Evolutionary conservation across 768 basidiomycete species (phyloP).

Genomic region (Suillus bovinus): DNA sequence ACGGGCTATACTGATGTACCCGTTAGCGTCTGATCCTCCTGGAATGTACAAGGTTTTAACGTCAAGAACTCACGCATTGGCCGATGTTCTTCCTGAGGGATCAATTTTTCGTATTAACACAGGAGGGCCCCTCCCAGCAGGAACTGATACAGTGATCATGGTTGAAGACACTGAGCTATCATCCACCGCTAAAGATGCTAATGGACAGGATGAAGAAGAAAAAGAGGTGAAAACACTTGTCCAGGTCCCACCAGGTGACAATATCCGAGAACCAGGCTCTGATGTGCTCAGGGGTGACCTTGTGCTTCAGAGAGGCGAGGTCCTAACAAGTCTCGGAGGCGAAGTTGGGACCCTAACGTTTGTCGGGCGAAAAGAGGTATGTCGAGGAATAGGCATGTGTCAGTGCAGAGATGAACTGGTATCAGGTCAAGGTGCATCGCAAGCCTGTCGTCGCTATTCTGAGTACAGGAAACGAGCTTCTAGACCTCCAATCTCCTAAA

Average conservation of each 20-base stretch:
- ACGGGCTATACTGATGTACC: not conserved
- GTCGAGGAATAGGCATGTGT: slow-evolving; percentile 9
- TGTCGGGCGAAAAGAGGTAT: slow-evolving; percentile 70
- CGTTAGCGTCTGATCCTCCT: slow-evolving; percentile 59
- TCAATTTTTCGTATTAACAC: slow-evolving; percentile 75
- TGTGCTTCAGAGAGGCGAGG: slow-evolving; percentile 61
- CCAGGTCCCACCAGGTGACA: slow-evolving; percentile 64
- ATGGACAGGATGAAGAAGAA: slow-evolving; percentile 59
- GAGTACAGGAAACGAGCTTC: slow-evolving; percentile 84
- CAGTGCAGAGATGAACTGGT: slow-evolving; percentile 3
- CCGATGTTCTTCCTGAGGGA: slow-evolving; percentile 42
- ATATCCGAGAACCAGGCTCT: slow-evolving; percentile 71
- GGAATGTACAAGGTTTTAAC: slow-evolving; percentile 71
- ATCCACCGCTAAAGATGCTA: slow-evolving; percentile 44
- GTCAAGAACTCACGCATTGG: slow-evolving; percentile 39
- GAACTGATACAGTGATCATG: slow-evolving; percentile 84
- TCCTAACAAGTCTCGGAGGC: slow-evolving; percentile 67
- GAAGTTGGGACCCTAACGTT: slow-evolving; percentile 84
- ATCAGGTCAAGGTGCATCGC: slow-evolving; percentile 64
- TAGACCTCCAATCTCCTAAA: slow-evolving; percentile 55
- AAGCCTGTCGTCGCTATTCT: slow-evolving; percentile 80
- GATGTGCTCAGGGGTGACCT: slow-evolving; percentile 71
- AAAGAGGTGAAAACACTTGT: slow-evolving; percentile 66
- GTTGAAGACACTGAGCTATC: slow-evolving; percentile 86
- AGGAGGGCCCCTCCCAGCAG: slow-evolving; percentile 75